Evolutionary conservation across 129 eudicot species (phyloP).

Genomic region (Helianthus tuberosus): DNA sequence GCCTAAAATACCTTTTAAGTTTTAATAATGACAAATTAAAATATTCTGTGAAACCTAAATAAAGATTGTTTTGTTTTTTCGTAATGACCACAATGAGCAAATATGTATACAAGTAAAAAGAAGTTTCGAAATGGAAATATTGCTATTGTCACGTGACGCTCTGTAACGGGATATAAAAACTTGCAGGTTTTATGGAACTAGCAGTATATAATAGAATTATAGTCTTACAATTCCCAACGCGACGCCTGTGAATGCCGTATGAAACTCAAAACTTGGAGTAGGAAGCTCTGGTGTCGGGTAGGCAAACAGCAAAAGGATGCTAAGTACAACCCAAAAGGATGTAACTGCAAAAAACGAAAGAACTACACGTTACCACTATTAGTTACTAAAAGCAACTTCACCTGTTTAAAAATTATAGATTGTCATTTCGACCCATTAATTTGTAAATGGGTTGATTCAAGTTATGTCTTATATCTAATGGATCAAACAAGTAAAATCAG

Average conservation of each 20-base stretch:
- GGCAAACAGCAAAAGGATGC: slow-evolving; percentile 83
- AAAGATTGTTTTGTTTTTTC: background rate
- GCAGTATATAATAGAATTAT: background rate
- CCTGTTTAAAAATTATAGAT: background rate
- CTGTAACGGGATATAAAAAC: background rate
- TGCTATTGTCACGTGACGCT: background rate
- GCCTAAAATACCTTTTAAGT: background rate
- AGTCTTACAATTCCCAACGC: slow-evolving; percentile 97
- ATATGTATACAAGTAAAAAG: background rate
- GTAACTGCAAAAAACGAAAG: slow-evolving; percentile 63
- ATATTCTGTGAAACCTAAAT: background rate
- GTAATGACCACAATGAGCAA: background rate
- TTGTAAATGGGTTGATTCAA: background rate
- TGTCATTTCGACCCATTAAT: too few relatives aligned
- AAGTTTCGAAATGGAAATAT: background rate
- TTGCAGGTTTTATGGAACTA: background rate
- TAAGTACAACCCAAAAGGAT: slow-evolving; percentile 86
- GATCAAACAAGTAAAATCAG: background rate
- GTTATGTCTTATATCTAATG: background rate
- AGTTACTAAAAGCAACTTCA: slow-evolving; percentile 11
- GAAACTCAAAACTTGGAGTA: slow-evolving; percentile 96
- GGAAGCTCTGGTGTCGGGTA: slow-evolving; percentile 97
- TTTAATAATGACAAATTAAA: background rate
- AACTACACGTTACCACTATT: slow-evolving; percentile 6
- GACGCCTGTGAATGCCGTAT: slow-evolving; percentile 91